These are phyloP conservation scores for Eustoma russellianum DNA, from an alignment of 257 asterid genomes.

Conservation along the genomic window DNA sequence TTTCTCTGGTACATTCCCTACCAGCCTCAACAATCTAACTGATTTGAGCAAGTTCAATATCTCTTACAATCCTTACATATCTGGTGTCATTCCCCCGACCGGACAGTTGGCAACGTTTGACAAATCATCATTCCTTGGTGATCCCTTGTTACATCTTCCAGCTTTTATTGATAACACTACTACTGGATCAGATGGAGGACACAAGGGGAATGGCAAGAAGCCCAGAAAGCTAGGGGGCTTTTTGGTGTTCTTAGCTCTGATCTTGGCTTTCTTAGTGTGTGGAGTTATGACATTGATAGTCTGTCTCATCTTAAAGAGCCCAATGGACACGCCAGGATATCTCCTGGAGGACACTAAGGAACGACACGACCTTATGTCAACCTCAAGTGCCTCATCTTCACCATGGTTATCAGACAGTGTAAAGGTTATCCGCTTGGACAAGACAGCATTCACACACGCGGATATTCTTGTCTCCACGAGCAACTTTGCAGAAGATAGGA, in stretches of 20 bases:
- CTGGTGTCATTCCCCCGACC: constrained; percentile 52
- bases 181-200: constrained; percentile 3
- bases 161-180: constrained; percentile 42
- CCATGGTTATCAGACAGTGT: constrained; percentile 60
- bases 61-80: constrained; percentile 64
- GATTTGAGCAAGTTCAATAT: constrained; percentile 72
- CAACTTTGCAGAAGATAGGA: constrained; percentile 61
- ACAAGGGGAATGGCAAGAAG: constrained; percentile 4
- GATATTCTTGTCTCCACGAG: constrained; percentile 76
- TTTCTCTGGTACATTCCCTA: constrained; percentile 67
- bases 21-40: constrained; percentile 40
- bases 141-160: constrained; percentile 60
- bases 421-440: constrained; percentile 71
- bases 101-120: constrained; percentile 78
- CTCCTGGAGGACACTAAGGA: constrained; percentile 46
- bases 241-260: constrained; percentile 35
- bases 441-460: constrained; percentile 67
- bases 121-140: constrained; percentile 64
- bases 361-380: constrained; percentile 26
- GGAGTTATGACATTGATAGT: constrained; percentile 51
- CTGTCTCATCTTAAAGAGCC: constrained; percentile 45
- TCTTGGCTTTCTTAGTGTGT: constrained; percentile 48
- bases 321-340: constrained; percentile 29
- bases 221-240: constrained; percentile 24
- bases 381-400: constrained; percentile 46